Base-by-base conservation (phyloP, 1,284 basidiomycete genomes). In the Malassezia sympodialis region DNA sequence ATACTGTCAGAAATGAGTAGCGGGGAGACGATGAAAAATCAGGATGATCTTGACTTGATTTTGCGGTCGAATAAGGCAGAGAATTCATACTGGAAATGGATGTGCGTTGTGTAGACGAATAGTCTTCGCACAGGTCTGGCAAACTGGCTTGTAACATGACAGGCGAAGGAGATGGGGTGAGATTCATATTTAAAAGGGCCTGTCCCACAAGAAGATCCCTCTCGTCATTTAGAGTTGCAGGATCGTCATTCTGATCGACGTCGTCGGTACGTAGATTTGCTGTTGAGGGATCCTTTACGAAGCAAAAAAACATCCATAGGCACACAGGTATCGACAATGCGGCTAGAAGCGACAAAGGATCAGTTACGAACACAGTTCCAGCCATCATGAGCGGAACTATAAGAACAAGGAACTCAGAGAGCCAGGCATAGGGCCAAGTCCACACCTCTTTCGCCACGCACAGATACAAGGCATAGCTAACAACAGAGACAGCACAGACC, bases 1-100 rank as follows among this genome's bases (percentile, higher is more conserved):
- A 98, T 0, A 86, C 83, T 8, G 90, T 88, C 52, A 99, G 76
- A 44, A 88, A 85, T 1, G 79, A 76, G 39, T 71, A 54, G 17
- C 67, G 63, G 2, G 46, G 53, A 3, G 57, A 56, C 23, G 44
- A 54, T 8, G 37, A 3, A 19, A 4, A 6, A 10, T 4, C 6
- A 39, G 17, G 11, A 4, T 11, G 11, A 4, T 39, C 37, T 19
- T 39, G 17, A 12, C 10, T 19, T 15, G 19, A 11, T 6, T 21
- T 39, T 3, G 37, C 12, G 19, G 19, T 15, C 1, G 19, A 6
- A 21, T 39, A 39, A 2, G 37, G 37, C 19, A 39, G 15, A 21
- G n/a, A 6, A 3, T 39, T 39, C 6, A 21, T 5, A 15, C 37
- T 21, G 37, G 21, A 12, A n/a, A 6, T 15, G 19, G 37, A 39